Evolutionary conservation across 176 grass and related monocot species (phyloP).

Genomic region (maize (Zea mays)): Zm-B73-REFERENCE-NAM-5.0 NC_050103.1:132664001-132664500

Average conservation of each 20-base stretch:
- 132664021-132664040: constrained; percentile 87
- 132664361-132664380: constrained; percentile 10
- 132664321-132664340: constrained; percentile 73
- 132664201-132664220: constrained; percentile 35
- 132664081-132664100: constrained; percentile 11
- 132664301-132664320: constrained; percentile 72
- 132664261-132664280: constrained; percentile 85
- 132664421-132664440: constrained; percentile 39
- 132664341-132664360: constrained; percentile 65
- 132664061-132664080: constrained; percentile 4
- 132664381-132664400: constrained; percentile 33
- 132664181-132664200: constrained; percentile 29
- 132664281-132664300: constrained; percentile 80
- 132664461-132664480: constrained; percentile 80
- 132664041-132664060: constrained; percentile 51
- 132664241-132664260: constrained; percentile 89
- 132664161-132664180: constrained; percentile 1
- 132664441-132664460: constrained; percentile 44
- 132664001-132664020: constrained; percentile 68
- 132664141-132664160: background rate
- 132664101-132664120: constrained; percentile 18
- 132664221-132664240: constrained; percentile 85
- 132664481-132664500: constrained; percentile 74
- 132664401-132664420: constrained; percentile 20
- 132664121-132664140: background rate